phyloP scores from a whole-genome alignment of 192 early-diverging fungal species.

The Umbelopsis sp. region DNA sequence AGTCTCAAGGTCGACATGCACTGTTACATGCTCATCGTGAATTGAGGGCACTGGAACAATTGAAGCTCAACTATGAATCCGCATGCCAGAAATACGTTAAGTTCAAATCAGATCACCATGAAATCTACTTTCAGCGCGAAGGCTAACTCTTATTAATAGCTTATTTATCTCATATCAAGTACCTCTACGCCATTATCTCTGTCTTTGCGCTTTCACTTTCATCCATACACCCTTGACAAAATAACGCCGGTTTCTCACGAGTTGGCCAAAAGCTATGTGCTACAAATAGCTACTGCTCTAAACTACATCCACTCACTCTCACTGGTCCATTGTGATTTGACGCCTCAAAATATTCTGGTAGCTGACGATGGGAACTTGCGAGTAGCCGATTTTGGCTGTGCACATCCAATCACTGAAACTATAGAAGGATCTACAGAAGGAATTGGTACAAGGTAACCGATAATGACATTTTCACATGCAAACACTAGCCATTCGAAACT shows the following conservation, averaged over 20 bases:
- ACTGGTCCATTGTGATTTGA: slow-evolving; percentile 87
- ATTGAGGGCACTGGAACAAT: slow-evolving; percentile 13
- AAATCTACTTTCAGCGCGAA: neutral
- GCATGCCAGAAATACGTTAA: slow-evolving; percentile 8
- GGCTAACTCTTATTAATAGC: neutral
- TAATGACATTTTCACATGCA: slow-evolving; percentile 1
- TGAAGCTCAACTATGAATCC: slow-evolving; percentile 12
- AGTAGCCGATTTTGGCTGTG: slow-evolving; percentile 79
- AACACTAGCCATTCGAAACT: neutral
- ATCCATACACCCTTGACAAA: slow-evolving; percentile 18
- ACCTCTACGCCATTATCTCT: neutral
- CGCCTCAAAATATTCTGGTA: slow-evolving; percentile 85
- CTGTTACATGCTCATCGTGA: slow-evolving; percentile 19
- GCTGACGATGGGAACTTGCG: slow-evolving; percentile 39
- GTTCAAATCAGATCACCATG: neutral
- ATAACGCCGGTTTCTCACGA: slow-evolving; percentile 3
- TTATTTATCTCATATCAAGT: slow-evolving; percentile 9
- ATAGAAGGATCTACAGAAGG: slow-evolving; percentile 18
- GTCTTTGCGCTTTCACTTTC: slow-evolving; percentile 12
- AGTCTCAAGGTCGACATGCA: slow-evolving; percentile 8
- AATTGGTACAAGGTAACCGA: slow-evolving; percentile 12
- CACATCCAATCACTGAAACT: slow-evolving; percentile 2
- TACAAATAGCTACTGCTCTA: slow-evolving; percentile 69
- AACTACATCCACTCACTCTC: slow-evolving; percentile 73
- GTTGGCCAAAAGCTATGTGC: neutral